Evolutionary conservation across 2,329 filamentous ascomycete species (phyloP), one percentile per base, ranked within the genome.

Genomic region (Rosellinia necatrix): DNA sequence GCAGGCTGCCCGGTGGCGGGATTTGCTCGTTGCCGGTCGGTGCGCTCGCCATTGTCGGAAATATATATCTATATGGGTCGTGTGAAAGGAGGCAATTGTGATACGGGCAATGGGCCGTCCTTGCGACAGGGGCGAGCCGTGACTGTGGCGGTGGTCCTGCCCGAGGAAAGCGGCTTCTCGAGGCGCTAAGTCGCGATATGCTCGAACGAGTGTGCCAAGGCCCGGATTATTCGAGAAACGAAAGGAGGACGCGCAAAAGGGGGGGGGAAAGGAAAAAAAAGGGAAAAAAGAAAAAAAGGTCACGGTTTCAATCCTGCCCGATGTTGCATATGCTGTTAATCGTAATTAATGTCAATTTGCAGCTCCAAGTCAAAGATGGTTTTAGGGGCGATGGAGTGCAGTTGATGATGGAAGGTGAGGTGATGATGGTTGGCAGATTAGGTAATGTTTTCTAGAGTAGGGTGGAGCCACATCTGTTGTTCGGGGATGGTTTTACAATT

Each of bases 11-110:
- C 38, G 66, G 63, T 13, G 64, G 63, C 12, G 64, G 60, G 17
- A 46, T 59, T 59, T 68, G 67, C 56, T 70, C 68, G 56, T 70
- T 71, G 60, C 70, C 68, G 30, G 55, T 60, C 2, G 68, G 67
- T 58, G 54, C 59, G 57, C 58, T 68, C 38, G 67, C 53, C 67
- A 71, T 70, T 19, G 42, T 64, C 41, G 25, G 27, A n/a, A 24
- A 1, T 32, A 37, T 38, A 30, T 22, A 30, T 10, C 32, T 40
- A 21, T 44, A 34, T 35, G 12, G 13, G 10, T 24, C 29, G 13
- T 24, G 22, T 19, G 22, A 22, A 17, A 12, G 10, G 5, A 29
- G 19, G 17, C 34, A n/a, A n/a, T n/a, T n/a, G n/a, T n/a, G n/a
- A n/a, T n/a, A n/a, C n/a, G n/a, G n/a, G n/a, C n/a, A n/a, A n/a